Conservation (phyloP, 2,329 filamentous ascomycete genomes). For the Colletotrichum sp. region DNA sequence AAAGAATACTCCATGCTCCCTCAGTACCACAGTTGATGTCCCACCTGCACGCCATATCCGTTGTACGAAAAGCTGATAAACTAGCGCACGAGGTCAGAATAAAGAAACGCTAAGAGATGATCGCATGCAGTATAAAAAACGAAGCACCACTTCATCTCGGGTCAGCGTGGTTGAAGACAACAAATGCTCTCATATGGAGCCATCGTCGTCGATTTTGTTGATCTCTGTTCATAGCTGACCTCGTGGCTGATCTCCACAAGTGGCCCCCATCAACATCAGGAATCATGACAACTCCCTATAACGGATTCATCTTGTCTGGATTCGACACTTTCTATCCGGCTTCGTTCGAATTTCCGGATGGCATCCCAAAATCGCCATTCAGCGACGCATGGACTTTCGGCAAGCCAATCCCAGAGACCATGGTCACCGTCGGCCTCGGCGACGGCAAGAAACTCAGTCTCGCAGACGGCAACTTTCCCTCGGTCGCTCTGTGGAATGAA, state of each 20-base stretch:
- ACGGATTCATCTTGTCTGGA: not conserved
- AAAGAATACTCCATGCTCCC: not conserved
- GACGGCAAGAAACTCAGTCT: not conserved
- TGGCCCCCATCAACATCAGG: not conserved
- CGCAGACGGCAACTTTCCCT: slow-evolving; percentile 14
- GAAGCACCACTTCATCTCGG: not conserved
- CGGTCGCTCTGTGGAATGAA: slow-evolving; percentile 24
- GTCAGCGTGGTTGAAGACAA: not conserved
- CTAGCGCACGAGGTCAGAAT: not conserved
- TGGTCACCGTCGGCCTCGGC: not conserved
- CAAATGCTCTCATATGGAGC: not conserved
- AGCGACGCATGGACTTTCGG: not conserved
- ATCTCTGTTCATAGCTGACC: not conserved
- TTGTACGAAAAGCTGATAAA: not conserved
- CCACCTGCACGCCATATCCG: not conserved
- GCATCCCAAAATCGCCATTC: not conserved
- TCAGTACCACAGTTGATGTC: not conserved
- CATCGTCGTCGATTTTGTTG: not conserved
- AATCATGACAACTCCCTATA: not conserved
- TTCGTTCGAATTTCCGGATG: not conserved
- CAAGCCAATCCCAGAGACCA: not conserved
- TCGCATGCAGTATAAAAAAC: not conserved
- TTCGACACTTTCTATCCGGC: not conserved
- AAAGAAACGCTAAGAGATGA: not conserved
- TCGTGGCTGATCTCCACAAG: not conserved